Evolutionary conservation across 148 eudicot genomes (phyloP).

Genomic region (Polygonum aviculare): DNA sequence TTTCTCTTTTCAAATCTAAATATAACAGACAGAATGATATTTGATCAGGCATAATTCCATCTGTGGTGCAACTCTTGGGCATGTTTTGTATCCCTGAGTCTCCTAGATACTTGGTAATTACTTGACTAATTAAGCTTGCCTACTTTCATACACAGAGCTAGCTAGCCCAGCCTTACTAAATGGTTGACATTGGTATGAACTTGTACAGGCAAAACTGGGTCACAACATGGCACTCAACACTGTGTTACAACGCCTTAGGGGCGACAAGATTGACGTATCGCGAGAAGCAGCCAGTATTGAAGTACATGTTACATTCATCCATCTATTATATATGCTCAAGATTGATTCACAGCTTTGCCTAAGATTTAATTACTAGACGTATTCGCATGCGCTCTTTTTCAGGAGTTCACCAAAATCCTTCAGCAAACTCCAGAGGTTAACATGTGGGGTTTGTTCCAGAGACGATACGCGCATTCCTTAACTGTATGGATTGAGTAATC

Average conservation of each 20-base stretch:
- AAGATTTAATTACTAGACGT: neutral
- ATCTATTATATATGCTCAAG: neutral
- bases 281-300: constrained; percentile 8
- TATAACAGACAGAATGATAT: too few species aligned
- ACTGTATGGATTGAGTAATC: constrained; percentile 21
- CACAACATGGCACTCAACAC: neutral
- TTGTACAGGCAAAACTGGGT: constrained; percentile 1
- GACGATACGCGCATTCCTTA: constrained; percentile 41
- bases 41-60: neutral
- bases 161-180: too few species aligned
- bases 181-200: too few species aligned
- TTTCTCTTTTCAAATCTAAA: neutral
- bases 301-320: neutral
- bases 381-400: neutral
- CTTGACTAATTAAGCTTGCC: neutral
- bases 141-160: too few species aligned
- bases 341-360: neutral
- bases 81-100: neutral
- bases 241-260: constrained; percentile 8
- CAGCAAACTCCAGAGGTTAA: constrained; percentile 23
- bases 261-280: constrained; percentile 1
- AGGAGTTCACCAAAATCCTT: constrained; percentile 34
- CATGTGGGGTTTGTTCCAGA: constrained; percentile 32
- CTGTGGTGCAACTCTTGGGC: neutral
- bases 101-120: neutral